A percentile compares a stretch with the other conserved stretches of the same genome.
These are phyloP conservation scores for Kurtzmaniella quercitrusa DNA, from an alignment of 1,139 yeast species.

Conservation along the genomic window DNA sequence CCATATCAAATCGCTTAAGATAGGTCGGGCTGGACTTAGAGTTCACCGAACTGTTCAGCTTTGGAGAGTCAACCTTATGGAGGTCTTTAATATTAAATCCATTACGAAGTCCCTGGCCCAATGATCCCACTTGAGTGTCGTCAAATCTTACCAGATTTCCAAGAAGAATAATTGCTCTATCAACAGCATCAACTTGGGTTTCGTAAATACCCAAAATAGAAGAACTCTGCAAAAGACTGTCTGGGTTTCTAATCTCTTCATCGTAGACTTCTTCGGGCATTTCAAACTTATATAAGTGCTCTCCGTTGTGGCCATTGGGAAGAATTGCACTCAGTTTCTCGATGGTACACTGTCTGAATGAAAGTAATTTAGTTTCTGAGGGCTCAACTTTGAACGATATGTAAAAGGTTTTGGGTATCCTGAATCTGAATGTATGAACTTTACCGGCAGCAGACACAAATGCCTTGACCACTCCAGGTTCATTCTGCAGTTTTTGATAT, in stretches of 20 bases:
- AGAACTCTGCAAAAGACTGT: constrained; percentile 63
- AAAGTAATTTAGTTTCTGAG: constrained; percentile 2
- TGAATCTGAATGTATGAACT: constrained; percentile 69
- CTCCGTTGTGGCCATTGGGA: constrained; percentile 67
- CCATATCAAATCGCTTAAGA: constrained; percentile 52
- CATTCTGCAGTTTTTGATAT: constrained; percentile 52
- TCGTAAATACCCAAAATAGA: constrained; percentile 74
- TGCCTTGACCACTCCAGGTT: constrained; percentile 75
- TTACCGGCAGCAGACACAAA: constrained; percentile 66
- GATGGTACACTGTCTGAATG: constrained; percentile 51
- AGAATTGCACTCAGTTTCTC: constrained; percentile 57
- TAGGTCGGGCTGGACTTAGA: constrained; percentile 33
- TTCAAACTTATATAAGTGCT: constrained; percentile 55
- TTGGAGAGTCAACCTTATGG: constrained; percentile 34
- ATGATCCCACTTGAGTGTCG: constrained; percentile 67
- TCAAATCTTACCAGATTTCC: constrained; percentile 74
- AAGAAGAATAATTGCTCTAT: constrained; percentile 72
- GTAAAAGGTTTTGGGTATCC: constrained; percentile 70
- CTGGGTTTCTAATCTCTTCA: constrained; percentile 54
- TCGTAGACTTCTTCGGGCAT: constrained; percentile 64
- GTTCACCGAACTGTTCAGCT: not conserved
- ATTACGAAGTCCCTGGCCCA: constrained; percentile 81
- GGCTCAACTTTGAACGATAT: constrained; percentile 56
- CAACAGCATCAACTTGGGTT: constrained; percentile 60
- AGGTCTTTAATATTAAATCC: constrained; percentile 75